Evolutionary conservation across 495 filamentous ascomycete genomes (phyloP).

Genomic region (Baudoinia panamericana): DNA sequence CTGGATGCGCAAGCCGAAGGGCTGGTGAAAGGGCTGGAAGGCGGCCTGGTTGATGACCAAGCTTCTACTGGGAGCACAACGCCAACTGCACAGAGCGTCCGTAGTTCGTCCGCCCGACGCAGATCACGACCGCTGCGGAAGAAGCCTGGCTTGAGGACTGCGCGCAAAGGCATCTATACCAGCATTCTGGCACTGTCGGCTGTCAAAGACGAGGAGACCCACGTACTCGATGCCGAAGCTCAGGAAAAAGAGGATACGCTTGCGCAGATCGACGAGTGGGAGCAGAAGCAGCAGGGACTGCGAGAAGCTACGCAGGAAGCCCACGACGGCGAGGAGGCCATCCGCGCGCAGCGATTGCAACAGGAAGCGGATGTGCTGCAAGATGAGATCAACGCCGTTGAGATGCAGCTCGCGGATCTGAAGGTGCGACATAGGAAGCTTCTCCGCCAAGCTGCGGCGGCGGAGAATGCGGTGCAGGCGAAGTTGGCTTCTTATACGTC

Average conservation of each 20-base stretch:
- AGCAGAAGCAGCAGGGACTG: conserved; percentile 37
- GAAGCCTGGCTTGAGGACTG: conserved; percentile 49
- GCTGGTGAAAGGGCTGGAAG: conserved; percentile 42
- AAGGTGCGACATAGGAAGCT: conserved; percentile 50
- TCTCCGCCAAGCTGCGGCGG: conserved; percentile 44
- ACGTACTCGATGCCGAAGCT: conserved; percentile 44
- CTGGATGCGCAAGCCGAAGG: conserved; percentile 78
- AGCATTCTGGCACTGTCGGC: conserved; percentile 60
- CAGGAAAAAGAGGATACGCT: conserved; percentile 45
- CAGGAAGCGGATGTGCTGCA: conserved; percentile 29
- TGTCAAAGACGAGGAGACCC: conserved; percentile 59
- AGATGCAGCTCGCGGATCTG: conserved; percentile 54
- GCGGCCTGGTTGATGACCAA: conserved; percentile 26
- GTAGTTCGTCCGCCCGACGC: conserved; percentile 20
- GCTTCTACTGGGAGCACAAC: conserved; percentile 40
- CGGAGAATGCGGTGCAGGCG: conserved; percentile 49
- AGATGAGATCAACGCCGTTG: conserved; percentile 38
- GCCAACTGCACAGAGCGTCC: conserved; percentile 30
- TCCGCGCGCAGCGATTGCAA: conserved; percentile 23
- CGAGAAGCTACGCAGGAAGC: conserved; percentile 38
- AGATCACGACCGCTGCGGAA: conserved; percentile 40
- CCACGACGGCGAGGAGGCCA: conserved; percentile 33
- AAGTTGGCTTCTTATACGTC: conserved; percentile 48
- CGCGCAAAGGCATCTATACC: conserved; percentile 55
- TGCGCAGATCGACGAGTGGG: conserved; percentile 46